These are phyloP conservation scores for Scedosporium minutisporum DNA, from an alignment of 2,329 filamentous ascomycete genomes.

Conservation along the genomic window DNA sequence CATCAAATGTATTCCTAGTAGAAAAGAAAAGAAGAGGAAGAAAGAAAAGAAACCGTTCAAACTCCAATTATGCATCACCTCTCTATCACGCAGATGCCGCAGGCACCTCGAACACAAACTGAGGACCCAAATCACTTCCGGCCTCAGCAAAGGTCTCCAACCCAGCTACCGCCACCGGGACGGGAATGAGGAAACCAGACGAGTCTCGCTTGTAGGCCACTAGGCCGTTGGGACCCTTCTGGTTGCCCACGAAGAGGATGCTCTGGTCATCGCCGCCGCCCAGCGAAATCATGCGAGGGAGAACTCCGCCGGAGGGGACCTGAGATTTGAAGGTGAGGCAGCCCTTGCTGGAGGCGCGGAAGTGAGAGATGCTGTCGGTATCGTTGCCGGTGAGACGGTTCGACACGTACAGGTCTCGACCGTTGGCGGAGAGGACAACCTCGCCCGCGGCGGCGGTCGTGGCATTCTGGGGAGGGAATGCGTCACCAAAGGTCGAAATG, in stretches of 20 bases:
- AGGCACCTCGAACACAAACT: conserved; percentile 1
- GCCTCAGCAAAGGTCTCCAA: background rate
- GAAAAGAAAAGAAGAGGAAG: background rate
- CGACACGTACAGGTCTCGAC: conserved; percentile 37
- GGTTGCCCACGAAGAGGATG: conserved; percentile 37
- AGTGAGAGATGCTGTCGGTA: conserved; percentile 38
- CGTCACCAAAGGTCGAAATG: conserved; percentile 30
- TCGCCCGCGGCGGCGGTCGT: conserved; percentile 31
- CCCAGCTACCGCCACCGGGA: background rate
- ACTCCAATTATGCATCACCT: background rate
- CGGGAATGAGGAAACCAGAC: conserved; percentile 18
- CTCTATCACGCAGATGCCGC: background rate
- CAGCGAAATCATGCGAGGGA: conserved; percentile 35
- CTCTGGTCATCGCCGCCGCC: conserved; percentile 21
- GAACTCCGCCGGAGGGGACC: conserved; percentile 23
- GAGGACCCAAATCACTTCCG: conserved; percentile 1
- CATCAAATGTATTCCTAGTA: background rate
- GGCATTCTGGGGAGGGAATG: conserved; percentile 23
- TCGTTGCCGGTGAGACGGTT: conserved; percentile 37
- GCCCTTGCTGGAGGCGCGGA: conserved; percentile 22
- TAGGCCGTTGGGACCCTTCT: conserved; percentile 29
- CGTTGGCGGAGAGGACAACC: conserved; percentile 30
- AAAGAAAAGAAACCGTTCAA: background rate
- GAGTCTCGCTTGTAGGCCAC: conserved; percentile 25
- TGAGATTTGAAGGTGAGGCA: conserved; percentile 23